Percentiles rank a stretch among this genome's conserved stretches.
Conservation (phyloP, 1,139 yeast species). For the Wickerhamomyces sp. region DNA sequence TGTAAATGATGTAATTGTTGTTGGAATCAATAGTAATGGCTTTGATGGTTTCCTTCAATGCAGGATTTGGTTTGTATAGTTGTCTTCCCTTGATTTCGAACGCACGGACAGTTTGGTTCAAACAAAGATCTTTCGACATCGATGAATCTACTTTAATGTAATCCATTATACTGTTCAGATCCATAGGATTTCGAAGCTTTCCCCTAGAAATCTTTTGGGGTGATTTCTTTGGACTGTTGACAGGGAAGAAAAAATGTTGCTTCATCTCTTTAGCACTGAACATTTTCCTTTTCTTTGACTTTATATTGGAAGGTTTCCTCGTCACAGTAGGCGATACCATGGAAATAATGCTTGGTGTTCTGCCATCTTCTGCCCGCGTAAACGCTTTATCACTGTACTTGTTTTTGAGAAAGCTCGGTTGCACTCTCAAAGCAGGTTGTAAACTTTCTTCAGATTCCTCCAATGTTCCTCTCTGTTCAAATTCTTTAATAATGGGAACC, state of each 20-base stretch:
- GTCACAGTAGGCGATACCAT: slow-evolving; percentile 13
- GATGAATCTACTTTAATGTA: slow-evolving; percentile 18
- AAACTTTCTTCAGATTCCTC: neutral
- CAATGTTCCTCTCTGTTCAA: slow-evolving; percentile 6
- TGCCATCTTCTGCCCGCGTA: slow-evolving; percentile 11
- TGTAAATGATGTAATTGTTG: slow-evolving; percentile 20
- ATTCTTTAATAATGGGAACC: slow-evolving; percentile 7
- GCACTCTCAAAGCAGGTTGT: neutral
- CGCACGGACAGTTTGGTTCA: slow-evolving; percentile 12
- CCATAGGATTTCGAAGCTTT: slow-evolving; percentile 19
- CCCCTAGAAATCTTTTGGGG: slow-evolving; percentile 15
- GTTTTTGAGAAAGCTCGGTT: neutral
- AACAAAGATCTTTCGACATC: slow-evolving; percentile 19
- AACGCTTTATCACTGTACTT: too few relatives aligned
- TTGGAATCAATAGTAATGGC: slow-evolving; percentile 21
- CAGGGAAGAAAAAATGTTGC: slow-evolving; percentile 19
- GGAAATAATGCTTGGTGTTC: slow-evolving; percentile 18
- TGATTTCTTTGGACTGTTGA: slow-evolving; percentile 17
- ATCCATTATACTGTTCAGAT: slow-evolving; percentile 18
- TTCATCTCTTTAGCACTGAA: slow-evolving; percentile 15
- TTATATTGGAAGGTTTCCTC: slow-evolving; percentile 12
- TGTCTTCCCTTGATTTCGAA: slow-evolving; percentile 9
- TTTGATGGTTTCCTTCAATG: slow-evolving; percentile 8
- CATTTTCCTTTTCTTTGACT: slow-evolving; percentile 17
- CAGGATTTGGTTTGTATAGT: slow-evolving; percentile 13